Evolutionary conservation across 768 basidiomycete genomes (phyloP).

Genomic region (Mycena vulgaris): DNA sequence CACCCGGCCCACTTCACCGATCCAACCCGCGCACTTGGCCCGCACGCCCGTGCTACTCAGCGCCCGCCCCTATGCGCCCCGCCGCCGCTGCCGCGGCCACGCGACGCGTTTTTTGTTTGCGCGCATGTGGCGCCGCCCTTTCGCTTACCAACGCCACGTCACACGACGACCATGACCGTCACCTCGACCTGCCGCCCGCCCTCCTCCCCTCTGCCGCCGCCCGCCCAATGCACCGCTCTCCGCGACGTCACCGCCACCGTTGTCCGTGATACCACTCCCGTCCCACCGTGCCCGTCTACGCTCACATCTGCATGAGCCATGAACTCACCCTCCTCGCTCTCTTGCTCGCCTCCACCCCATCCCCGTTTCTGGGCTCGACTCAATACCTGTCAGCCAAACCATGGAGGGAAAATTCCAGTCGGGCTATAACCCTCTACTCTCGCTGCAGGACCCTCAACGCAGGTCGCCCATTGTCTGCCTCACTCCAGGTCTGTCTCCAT

Average conservation of each 20-base stretch:
- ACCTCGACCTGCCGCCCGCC: too few species aligned
- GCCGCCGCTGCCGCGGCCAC: neutral
- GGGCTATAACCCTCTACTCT: constrained; percentile 2
- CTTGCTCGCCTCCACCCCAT: too few species aligned
- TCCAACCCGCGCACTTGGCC: neutral
- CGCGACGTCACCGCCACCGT: too few species aligned
- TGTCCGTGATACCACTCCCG: too few species aligned
- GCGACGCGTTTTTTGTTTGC: neutral
- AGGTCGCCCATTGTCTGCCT: neutral
- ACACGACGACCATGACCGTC: neutral
- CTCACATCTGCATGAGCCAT: too few species aligned
- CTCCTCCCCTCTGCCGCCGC: too few species aligned
- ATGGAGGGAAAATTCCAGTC: neutral
- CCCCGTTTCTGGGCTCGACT: too few species aligned
- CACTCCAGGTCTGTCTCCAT: neutral
- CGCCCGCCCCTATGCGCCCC: neutral
- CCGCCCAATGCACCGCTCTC: too few species aligned
- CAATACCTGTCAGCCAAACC: too few species aligned
- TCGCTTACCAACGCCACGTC: neutral
- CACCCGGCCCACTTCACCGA: constrained; percentile 1
- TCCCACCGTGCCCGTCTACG: too few species aligned
- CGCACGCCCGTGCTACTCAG: neutral
- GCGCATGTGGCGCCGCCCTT: neutral
- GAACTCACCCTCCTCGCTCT: too few species aligned
- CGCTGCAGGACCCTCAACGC: constrained; percentile 7